Conservation (phyloP, 2,329 filamentous ascomycete genomes). For the Cladosporium sp. region DNA sequence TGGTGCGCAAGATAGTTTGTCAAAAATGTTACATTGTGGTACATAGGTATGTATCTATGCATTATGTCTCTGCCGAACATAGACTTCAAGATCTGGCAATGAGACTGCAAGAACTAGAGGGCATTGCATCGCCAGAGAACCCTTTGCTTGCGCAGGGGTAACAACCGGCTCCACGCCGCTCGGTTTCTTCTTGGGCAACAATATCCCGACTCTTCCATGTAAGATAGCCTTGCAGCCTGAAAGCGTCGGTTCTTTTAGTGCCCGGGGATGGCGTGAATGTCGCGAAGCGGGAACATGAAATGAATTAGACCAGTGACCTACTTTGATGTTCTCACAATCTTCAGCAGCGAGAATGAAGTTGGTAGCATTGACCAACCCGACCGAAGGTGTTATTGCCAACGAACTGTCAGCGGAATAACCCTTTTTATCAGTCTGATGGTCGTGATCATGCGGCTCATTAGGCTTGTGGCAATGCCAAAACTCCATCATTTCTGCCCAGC, state of each 20-base stretch:
- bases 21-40: neutral
- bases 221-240: slow-evolving; percentile 26
- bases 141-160: slow-evolving; percentile 21
- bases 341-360: slow-evolving; percentile 65
- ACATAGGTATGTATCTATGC: slow-evolving; percentile 30
- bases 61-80: slow-evolving; percentile 25
- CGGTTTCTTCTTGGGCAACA: slow-evolving; percentile 29
- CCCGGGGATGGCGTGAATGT: slow-evolving; percentile 13
- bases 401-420: slow-evolving; percentile 80
- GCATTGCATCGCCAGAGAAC: slow-evolving; percentile 20
- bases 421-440: slow-evolving; percentile 45
- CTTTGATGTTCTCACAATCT: slow-evolving; percentile 56
- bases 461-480: slow-evolving; percentile 99
- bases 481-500: slow-evolving; percentile 99
- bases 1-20: neutral
- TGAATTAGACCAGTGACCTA: slow-evolving; percentile 30
- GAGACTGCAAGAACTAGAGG: slow-evolving; percentile 27
- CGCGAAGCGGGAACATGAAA: neutral
- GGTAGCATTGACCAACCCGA: slow-evolving; percentile 76
- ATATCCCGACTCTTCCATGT: slow-evolving; percentile 33
- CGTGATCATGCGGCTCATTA: slow-evolving; percentile 50
- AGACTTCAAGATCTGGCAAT: slow-evolving; percentile 25
- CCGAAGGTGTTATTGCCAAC: slow-evolving; percentile 60
- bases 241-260: slow-evolving; percentile 34
- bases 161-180: slow-evolving; percentile 18